Percentiles rank a stretch among this genome's conserved stretches.
Conservation (phyloP, 179 eudicot genomes). For the Silene vulgaris region DNA sequence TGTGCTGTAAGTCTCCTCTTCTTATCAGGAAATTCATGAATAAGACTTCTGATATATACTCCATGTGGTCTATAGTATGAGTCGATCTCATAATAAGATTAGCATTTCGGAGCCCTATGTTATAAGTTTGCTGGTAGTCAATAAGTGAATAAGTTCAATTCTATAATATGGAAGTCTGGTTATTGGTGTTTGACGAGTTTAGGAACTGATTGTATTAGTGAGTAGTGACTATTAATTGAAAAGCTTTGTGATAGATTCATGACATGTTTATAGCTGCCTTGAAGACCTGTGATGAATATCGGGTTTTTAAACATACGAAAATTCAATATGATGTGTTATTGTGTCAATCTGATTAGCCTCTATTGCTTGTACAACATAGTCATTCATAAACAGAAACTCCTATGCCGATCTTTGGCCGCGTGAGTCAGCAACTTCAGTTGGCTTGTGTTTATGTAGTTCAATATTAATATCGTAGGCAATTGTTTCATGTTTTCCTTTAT, state of each 20-base stretch:
- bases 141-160: background rate
- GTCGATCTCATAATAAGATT: too few species aligned
- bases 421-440: background rate
- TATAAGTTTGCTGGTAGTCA: too few species aligned
- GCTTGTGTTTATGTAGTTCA: background rate
- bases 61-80: too few species aligned
- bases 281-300: background rate
- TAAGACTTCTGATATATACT: too few species aligned
- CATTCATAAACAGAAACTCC: background rate
- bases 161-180: background rate
- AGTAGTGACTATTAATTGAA: background rate
- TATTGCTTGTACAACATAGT: too few species aligned
- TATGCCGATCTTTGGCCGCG: background rate
- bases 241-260: background rate
- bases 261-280: background rate
- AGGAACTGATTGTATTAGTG: background rate
- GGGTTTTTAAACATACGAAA: background rate
- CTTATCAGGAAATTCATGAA: background rate
- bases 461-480: background rate
- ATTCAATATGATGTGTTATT: background rate
- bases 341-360: background rate
- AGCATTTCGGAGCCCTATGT: too few species aligned
- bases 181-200: background rate
- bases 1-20: constrained; percentile 35
- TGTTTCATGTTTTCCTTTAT: background rate